These are phyloP conservation scores for Hortaea werneckii DNA, from an alignment of 2,329 filamentous ascomycete genomes.

Conservation along the genomic window DNA sequence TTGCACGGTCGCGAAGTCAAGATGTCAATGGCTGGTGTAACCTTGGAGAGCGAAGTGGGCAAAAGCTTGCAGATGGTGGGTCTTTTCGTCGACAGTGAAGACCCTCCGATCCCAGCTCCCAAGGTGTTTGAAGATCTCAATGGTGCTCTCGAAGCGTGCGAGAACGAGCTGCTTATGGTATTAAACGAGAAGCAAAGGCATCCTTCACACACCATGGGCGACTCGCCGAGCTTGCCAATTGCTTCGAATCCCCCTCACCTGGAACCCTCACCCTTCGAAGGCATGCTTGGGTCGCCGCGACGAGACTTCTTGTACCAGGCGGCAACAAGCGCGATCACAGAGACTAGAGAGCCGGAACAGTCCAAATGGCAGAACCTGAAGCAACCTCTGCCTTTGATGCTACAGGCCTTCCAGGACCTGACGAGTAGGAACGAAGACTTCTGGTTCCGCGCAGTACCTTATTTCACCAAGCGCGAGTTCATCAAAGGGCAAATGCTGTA, in stretches of 20 bases:
- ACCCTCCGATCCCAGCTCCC: slow-evolving; percentile 40
- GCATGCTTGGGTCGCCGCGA: slow-evolving; percentile 61
- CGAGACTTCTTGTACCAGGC: slow-evolving; percentile 67
- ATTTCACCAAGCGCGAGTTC: slow-evolving; percentile 63
- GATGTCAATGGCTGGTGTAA: slow-evolving; percentile 73
- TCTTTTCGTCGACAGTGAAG: slow-evolving; percentile 62
- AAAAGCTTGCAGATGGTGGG: slow-evolving; percentile 74
- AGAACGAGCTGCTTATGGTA: slow-evolving; percentile 73
- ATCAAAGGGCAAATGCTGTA: slow-evolving; percentile 65
- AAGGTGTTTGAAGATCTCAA: slow-evolving; percentile 81
- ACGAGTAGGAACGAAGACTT: slow-evolving; percentile 86
- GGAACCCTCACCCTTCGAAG: slow-evolving; percentile 13
- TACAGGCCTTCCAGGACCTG: slow-evolving; percentile 89
- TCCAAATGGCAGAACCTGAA: slow-evolving; percentile 76
- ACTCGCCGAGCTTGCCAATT: slow-evolving; percentile 32
- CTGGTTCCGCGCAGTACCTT: slow-evolving; percentile 72
- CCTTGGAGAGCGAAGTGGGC: slow-evolving; percentile 64
- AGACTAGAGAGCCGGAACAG: slow-evolving; percentile 41
- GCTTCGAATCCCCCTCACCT: slow-evolving; percentile 4
- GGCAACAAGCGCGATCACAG: slow-evolving; percentile 63
- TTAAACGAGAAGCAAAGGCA: slow-evolving; percentile 26
- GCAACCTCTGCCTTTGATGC: slow-evolving; percentile 79
- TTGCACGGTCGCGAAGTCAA: slow-evolving; percentile 67
- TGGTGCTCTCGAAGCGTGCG: slow-evolving; percentile 83
- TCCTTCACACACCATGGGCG: slow-evolving; percentile 35